Percentiles rank a stretch among this genome's conserved stretches.
These are phyloP conservation scores for Mortierella claussenii DNA, from an alignment of 192 early-diverging fungal species.

Conservation along the genomic window DNA sequence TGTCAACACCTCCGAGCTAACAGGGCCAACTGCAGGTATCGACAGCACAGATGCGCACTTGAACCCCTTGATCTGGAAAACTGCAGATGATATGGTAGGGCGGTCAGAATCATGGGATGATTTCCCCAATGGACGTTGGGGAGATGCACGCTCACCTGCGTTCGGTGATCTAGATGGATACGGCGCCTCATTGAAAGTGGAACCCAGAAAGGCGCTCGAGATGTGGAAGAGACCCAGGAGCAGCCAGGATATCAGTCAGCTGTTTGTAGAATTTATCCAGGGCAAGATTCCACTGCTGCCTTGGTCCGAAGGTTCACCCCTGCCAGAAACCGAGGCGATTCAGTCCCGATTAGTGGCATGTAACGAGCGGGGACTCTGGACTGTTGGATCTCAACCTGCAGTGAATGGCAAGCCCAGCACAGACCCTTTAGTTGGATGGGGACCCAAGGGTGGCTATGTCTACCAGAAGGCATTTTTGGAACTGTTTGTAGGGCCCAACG, in stretches of 20 bases:
- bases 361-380: slow-evolving; percentile 76
- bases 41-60: slow-evolving; percentile 15
- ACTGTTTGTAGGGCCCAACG: slow-evolving; percentile 76
- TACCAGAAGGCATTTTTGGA: slow-evolving; percentile 92
- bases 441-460: slow-evolving; percentile 83
- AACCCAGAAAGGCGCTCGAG: slow-evolving; percentile 62
- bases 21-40: neutral
- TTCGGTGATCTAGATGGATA: slow-evolving; percentile 74
- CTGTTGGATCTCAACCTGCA: slow-evolving; percentile 86
- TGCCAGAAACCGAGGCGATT: slow-evolving; percentile 74
- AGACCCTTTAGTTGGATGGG: slow-evolving; percentile 83
- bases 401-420: slow-evolving; percentile 77
- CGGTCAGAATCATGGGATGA: slow-evolving; percentile 88
- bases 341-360: slow-evolving; percentile 62
- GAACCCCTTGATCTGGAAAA: slow-evolving; percentile 70
- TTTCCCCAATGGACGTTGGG: slow-evolving; percentile 92
- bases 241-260: slow-evolving; percentile 64
- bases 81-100: slow-evolving; percentile 55
- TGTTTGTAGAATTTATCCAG: slow-evolving; percentile 76
- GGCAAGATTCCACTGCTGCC: slow-evolving; percentile 71
- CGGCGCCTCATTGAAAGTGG: slow-evolving; percentile 68
- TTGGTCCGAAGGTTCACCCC: slow-evolving; percentile 73
- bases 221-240: slow-evolving; percentile 74
- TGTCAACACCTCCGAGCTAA: neutral
- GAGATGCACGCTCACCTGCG: slow-evolving; percentile 84